Percentiles rank a stretch among this genome's conserved stretches.
Conservation (phyloP, 441 rosid species). For the Euphorbia schlechtendalii region DNA sequence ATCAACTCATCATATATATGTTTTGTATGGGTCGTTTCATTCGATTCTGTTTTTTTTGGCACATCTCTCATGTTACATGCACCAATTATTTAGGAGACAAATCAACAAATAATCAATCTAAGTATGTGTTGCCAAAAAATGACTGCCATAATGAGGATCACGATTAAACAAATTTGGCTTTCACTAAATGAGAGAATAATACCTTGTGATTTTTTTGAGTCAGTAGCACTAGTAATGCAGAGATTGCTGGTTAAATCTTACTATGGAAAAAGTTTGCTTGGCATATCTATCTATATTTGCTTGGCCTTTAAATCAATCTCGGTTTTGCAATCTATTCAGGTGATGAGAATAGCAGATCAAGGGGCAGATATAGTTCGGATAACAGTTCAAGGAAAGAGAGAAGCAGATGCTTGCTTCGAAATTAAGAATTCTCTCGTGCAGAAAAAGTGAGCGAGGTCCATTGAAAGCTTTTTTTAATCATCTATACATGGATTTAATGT, state of each 20-base stretch:
- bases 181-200: background rate
- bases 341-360: constrained; percentile 82
- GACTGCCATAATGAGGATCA: background rate
- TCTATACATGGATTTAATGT: constrained; percentile 13
- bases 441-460: constrained; percentile 53
- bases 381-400: constrained; percentile 98
- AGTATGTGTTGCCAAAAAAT: background rate
- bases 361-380: constrained; percentile 95
- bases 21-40: background rate
- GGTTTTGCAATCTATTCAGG: constrained; percentile 42
- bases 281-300: constrained; percentile 3
- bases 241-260: background rate
- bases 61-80: background rate
- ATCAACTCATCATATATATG: no score
- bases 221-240: background rate
- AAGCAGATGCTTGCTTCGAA: constrained; percentile 95
- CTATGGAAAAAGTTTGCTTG: background rate
- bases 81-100: background rate
- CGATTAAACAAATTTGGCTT: background rate
- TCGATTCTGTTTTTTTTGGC: background rate
- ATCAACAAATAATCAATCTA: background rate
- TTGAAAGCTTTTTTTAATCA: background rate
- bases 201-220: background rate
- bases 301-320: no score
- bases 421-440: constrained; percentile 85